Base-by-base conservation (phyloP, 768 basidiomycete species). In the Boletus pseudopeckii region DNA sequence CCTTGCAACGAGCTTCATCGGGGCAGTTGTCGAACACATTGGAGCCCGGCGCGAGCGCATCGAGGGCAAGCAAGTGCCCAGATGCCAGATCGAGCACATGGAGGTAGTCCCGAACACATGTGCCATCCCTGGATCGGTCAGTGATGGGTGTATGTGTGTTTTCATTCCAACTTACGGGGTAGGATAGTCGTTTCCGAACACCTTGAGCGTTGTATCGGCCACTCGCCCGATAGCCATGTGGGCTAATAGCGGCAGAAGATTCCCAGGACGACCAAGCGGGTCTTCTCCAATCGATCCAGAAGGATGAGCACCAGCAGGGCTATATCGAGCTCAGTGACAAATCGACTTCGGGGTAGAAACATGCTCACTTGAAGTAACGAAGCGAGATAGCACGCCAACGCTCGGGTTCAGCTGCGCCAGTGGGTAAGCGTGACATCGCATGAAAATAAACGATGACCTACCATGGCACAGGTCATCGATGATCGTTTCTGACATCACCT, bases 111-210 rank as follows among this genome's bases (percentile, higher is more conserved):
- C 95, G 87, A n/a, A 98, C 92, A 64, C 96, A 99, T 8, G 96
- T 98, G 9, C 96, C 96, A 66, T 98, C 96, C 36, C 90, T 91
- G 58, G 7, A 45, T 37, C 44, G 26, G 49, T 64, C 34, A 56
- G 42, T 32, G 22, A 20, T 26, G 8, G 6, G 20, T 20, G 9
- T 7, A 6, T 1, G 4, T 0, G 1, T 17, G 26, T 17, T 18
- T 32, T 8, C n/a, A 17, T 34, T 10, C 26, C 24, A 6, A 75
- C 85, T 64, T 61, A 92, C 88, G 81, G 84, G 0, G 97, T 99
- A 20, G 95, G 93, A 71, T 97, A 99, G 72, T 99, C 93, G 67
- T 96, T 90, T 30, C 97, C 96, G 66, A 98, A 99, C 5, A 99
- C 90, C 66, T 90, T 87, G 33, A 87, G 67, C 8, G 79, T 81